Evolutionary conservation across 2,329 filamentous ascomycete genomes (phyloP).

Genomic region (Ceratocystis destructans): DNA sequence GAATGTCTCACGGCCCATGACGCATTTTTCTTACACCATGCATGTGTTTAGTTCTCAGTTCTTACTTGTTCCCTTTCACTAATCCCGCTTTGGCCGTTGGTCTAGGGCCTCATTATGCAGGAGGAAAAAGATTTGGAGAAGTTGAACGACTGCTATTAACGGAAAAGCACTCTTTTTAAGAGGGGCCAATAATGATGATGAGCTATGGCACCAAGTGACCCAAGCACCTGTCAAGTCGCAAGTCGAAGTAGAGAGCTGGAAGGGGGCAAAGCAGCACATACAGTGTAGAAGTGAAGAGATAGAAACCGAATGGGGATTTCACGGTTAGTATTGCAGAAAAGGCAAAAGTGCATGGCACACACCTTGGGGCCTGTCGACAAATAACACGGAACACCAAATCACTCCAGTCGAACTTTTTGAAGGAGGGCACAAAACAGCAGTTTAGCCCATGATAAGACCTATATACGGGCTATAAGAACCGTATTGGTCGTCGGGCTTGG

Average conservation of each 20-base stretch:
- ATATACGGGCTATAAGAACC: not conserved
- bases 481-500: not conserved
- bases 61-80: not conserved
- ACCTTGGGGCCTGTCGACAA: not conserved
- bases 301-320: not conserved
- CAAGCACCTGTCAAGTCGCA: slow-evolving; percentile 6
- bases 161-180: not conserved
- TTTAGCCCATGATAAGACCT: not conserved
- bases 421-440: not conserved
- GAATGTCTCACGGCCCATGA: no score
- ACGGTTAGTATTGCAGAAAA: not conserved
- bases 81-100: slow-evolving; percentile 1
- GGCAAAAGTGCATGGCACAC: not conserved
- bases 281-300: no score
- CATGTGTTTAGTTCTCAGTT: not conserved
- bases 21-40: no score
- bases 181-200: not conserved
- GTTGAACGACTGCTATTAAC: not conserved
- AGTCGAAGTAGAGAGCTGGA: not conserved
- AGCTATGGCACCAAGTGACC: not conserved
- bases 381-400: not conserved
- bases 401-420: not conserved
- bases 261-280: not conserved
- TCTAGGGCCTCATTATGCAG: slow-evolving; percentile 6
- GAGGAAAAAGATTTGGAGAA: not conserved